Evolutionary conservation across 306 rosid species (phyloP).

Genomic region (Malus fusca): DNA sequence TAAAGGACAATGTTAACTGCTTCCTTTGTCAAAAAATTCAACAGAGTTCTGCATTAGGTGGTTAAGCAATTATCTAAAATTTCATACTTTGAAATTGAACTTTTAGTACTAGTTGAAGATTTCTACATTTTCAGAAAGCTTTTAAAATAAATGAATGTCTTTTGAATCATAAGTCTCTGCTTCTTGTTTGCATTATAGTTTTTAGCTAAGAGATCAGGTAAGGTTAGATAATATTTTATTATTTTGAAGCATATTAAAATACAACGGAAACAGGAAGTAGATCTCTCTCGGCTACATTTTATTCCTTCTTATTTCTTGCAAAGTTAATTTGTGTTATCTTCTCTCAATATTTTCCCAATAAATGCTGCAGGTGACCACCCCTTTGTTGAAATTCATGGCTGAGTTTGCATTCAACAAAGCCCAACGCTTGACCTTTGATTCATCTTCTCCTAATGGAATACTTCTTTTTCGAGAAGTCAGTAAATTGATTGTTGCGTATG

Average conservation of each 20-base stretch:
- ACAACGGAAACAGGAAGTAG: neutral
- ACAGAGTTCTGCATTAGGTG: neutral
- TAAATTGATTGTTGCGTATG: conserved; percentile 88
- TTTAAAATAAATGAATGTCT: neutral
- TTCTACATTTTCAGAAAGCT: neutral
- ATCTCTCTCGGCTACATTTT: neutral
- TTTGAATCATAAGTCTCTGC: too few species aligned
- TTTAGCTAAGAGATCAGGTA: neutral
- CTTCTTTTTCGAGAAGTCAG: conserved; percentile 99
- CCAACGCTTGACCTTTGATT: conserved; percentile 94
- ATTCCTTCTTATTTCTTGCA: neutral
- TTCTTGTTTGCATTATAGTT: neutral
- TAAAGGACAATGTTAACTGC: conserved; percentile 22
- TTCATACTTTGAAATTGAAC: neutral
- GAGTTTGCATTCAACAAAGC: conserved; percentile 97
- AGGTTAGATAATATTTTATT: neutral
- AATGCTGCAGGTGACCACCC: conserved; percentile 81
- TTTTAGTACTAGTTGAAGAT: neutral
- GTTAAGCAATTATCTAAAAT: neutral
- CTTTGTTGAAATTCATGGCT: conserved; percentile 89
- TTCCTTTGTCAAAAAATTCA: neutral
- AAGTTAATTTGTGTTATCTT: neutral
- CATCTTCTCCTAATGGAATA: conserved; percentile 99
- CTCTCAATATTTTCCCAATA: neutral
- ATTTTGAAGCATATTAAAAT: neutral